A percentile compares a stretch with the other conserved stretches of the same genome.
Evolutionary conservation across 139 green algal species (phyloP).

Genomic region (Bryopsis sp.): DNA sequence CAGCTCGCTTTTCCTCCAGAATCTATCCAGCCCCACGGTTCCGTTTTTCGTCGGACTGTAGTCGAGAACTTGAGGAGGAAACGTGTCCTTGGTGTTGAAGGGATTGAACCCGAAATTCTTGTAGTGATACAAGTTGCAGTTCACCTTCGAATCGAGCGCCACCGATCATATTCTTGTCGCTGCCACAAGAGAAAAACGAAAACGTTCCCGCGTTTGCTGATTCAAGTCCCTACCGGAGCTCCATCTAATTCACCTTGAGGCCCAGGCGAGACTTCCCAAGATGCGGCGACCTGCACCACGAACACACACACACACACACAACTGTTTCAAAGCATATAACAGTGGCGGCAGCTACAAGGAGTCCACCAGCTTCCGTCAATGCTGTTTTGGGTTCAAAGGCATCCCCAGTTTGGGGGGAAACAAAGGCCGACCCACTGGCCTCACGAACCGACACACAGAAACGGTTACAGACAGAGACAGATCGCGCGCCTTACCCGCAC

Average conservation of each 20-base stretch:
- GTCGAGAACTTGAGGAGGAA: not conserved
- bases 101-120: slow-evolving; percentile 14
- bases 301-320: not conserved
- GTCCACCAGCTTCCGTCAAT: no score
- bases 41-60: not conserved
- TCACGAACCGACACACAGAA: no score
- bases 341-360: no score
- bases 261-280: not conserved
- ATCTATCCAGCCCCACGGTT: not conserved
- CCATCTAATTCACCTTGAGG: not conserved
- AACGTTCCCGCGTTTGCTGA: not conserved
- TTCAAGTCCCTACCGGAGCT: not conserved
- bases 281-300: not conserved
- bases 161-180: no score
- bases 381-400: no score
- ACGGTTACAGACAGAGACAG: no score
- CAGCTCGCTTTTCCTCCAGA: slow-evolving; percentile 11
- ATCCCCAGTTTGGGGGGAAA: no score
- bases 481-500: no score
- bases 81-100: not conserved
- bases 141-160: not conserved
- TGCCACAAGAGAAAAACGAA: not conserved
- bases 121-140: slow-evolving; percentile 19
- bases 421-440: no score
- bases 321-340: not conserved